Evolutionary conservation across 2,329 filamentous ascomycete species (phyloP).

Genomic region (Alternaria sp.): DNA sequence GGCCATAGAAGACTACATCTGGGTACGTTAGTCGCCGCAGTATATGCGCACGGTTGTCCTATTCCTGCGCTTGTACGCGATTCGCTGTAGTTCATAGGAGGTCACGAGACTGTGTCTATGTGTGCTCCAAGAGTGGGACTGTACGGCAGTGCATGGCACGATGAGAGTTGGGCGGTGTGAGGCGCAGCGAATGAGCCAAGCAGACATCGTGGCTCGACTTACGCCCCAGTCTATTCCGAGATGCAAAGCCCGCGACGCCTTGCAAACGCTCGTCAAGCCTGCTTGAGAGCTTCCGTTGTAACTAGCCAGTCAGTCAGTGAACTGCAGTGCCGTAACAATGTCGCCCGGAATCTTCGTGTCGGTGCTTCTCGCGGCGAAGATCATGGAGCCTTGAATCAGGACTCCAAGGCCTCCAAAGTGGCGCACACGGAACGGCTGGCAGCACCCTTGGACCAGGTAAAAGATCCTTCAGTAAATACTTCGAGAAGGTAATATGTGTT

Average conservation of each 20-base stretch:
- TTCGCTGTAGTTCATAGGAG: not conserved
- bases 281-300: not conserved
- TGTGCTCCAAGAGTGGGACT: not conserved
- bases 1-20: not conserved
- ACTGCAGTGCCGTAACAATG: not conserved
- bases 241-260: not conserved
- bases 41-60: not conserved
- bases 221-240: not conserved
- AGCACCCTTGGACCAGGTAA: conserved; percentile 2
- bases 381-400: conserved; percentile 13
- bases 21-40: not conserved
- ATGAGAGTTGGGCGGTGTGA: not conserved
- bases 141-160: not conserved
- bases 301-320: not conserved
- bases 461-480: not conserved
- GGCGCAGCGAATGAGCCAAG: not conserved
- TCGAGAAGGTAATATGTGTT: not conserved
- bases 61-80: not conserved
- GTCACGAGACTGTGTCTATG: not conserved
- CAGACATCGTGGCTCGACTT: not conserved
- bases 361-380: conserved; percentile 4
- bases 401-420: conserved; percentile 18
- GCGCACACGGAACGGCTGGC: conserved; percentile 12
- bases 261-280: not conserved
- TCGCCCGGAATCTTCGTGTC: not conserved